phyloP scores from a whole-genome alignment of 768 basidiomycete species.

The Solioccasus polychromus region DNA sequence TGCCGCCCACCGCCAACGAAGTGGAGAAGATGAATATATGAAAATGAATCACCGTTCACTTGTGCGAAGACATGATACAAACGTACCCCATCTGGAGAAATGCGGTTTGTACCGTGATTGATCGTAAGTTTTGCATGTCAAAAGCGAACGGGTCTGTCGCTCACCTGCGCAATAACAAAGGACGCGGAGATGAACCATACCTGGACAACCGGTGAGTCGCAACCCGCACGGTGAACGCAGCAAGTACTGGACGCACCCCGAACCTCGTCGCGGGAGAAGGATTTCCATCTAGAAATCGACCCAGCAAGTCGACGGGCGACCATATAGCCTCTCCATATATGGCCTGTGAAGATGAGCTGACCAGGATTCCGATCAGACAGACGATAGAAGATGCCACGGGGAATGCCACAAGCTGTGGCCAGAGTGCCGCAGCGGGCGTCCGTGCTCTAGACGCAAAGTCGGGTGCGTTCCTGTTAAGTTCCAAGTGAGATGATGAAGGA shows the following conservation, averaged over 20 bases:
- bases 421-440: constrained; percentile 54
- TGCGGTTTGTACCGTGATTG: constrained; percentile 5
- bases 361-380: constrained; percentile 78
- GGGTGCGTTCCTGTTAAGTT: constrained; percentile 56
- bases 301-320: constrained; percentile 73
- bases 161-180: constrained; percentile 75
- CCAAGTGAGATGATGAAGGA: constrained; percentile 17
- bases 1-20: constrained; percentile 6
- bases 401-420: constrained; percentile 67
- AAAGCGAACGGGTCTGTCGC: constrained; percentile 1
- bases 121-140: constrained; percentile 6
- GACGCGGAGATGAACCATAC: constrained; percentile 78
- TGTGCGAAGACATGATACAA: neutral
- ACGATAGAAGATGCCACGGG: constrained; percentile 73
- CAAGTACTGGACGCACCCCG: constrained; percentile 38
- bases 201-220: constrained; percentile 29
- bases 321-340: constrained; percentile 79
- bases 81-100: constrained; percentile 27
- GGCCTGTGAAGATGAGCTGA: constrained; percentile 70
- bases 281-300: constrained; percentile 60
- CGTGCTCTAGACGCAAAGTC: constrained; percentile 68
- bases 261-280: constrained; percentile 67
- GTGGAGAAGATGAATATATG: neutral
- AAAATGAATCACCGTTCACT: constrained; percentile 18
- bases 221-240: neutral